Conservation (phyloP, 2,329 filamentous ascomycete species). For the Colletotrichum ledebouriae region DNA sequence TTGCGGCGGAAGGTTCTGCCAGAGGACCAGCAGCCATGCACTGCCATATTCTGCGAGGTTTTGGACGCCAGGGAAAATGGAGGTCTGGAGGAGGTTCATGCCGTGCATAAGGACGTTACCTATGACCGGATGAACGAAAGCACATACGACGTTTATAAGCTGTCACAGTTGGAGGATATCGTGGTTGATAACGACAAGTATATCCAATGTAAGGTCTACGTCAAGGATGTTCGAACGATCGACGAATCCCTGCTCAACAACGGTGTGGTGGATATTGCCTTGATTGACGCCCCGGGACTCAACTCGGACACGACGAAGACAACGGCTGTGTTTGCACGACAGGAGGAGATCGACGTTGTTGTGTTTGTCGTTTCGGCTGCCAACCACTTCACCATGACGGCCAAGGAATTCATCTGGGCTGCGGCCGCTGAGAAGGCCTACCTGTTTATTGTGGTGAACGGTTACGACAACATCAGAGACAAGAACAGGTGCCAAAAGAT, state of each 20-base stretch:
- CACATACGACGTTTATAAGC: conserved; percentile 88
- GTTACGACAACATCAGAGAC: conserved; percentile 93
- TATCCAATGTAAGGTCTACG: conserved; percentile 96
- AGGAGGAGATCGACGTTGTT: conserved; percentile 98
- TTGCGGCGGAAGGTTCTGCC: conserved; percentile 91
- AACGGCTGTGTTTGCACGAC: conserved; percentile 94
- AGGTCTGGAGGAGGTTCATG: conserved; percentile 94
- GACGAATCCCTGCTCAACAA: conserved; percentile 97
- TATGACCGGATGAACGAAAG: conserved; percentile 94
- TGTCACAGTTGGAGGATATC: conserved; percentile 86
- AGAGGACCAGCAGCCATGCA: conserved; percentile 98
- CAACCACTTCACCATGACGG: conserved; percentile 97
- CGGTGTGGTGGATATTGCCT: conserved; percentile 95
- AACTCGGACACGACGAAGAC: conserved; percentile 98
- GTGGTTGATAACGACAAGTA: conserved; percentile 91
- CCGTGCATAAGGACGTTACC: conserved; percentile 82
- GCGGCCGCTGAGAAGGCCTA: conserved; percentile 98
- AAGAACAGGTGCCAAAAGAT: conserved; percentile 92
- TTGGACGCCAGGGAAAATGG: conserved; percentile 92
- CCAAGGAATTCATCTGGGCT: conserved; percentile 97
- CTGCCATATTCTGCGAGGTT: conserved; percentile 98
- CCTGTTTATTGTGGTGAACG: conserved; percentile 97
- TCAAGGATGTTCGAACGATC: conserved; percentile 88
- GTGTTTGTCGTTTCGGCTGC: conserved; percentile 98
- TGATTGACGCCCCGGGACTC: conserved; percentile 95